Evolutionary conservation across 345 rosid genomes (phyloP), one percentile per base, ranked within the genome.

Genomic region (Rhodomyrtus tomentosa): DNA sequence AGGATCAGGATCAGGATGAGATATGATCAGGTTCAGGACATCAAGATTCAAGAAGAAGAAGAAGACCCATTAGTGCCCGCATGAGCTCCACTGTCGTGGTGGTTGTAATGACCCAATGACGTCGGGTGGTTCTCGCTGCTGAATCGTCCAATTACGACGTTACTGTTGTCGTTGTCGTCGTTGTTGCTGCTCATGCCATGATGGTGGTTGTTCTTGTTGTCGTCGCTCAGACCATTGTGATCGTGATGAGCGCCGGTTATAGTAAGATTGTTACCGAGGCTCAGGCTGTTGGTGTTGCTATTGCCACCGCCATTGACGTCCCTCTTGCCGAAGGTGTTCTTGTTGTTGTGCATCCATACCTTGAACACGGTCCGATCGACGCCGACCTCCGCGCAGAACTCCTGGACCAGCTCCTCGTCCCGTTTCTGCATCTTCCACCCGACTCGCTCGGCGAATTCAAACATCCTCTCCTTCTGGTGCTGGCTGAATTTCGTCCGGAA

Each of bases 301-400:
- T 79, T 58, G 84, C 74, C 82, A 55, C 54, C 62, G 54, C 54
- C 72, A 76, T 42, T 36, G 48, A 25, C 83, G 16, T 89, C 90
- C 50, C 83, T 89, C 76, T 91, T 91, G 36, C 86, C 93, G 10
- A 93, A 87, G 52, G 93, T 91, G 86, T 86, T 93, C 92, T 96
- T 96, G 88, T 96, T 96, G 88, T 96, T 96, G 82, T 96, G 99
- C 98, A 96, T 96, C 99, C 98, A 95, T 1, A 96, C 99, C 86
- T 96, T 96, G 51, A 96, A 86, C 20, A 94, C 98, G 3, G 84
- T 89, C 80, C 85, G 93, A 45, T 94, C 98, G 38, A 96, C 94
- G 18, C 95, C 95, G 5, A 94, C 88, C 72, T 94, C 95, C 53
- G 85, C 85, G 89, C 99, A 96, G 49, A 96, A 92, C 50, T 89